Conservation (phyloP, 345 rosid species). For the Citrus australasica region DNA sequence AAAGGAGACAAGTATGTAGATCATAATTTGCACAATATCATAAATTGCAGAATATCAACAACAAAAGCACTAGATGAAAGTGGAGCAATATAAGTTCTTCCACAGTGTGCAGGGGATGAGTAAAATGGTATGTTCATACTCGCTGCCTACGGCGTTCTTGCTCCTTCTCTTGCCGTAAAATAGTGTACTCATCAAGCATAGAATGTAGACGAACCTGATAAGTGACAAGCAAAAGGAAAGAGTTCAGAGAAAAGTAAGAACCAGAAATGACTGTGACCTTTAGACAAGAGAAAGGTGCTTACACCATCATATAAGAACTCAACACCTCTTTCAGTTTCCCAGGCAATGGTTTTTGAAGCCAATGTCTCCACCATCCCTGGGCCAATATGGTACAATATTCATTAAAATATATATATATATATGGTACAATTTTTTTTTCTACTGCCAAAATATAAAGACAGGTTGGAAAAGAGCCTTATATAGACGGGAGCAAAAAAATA, state of each 20-base stretch:
- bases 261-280: neutral
- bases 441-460: neutral
- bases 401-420: no score
- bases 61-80: neutral
- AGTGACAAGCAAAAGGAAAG: neutral
- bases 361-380: slow-evolving; percentile 84
- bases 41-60: neutral
- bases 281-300: slow-evolving; percentile 26
- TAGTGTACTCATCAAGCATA: slow-evolving; percentile 82
- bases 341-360: slow-evolving; percentile 73
- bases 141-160: slow-evolving; percentile 86
- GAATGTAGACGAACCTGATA: slow-evolving; percentile 74
- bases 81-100: no score
- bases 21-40: neutral
- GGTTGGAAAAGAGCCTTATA: neutral
- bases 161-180: slow-evolving; percentile 85
- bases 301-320: slow-evolving; percentile 94
- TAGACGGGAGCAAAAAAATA: neutral
- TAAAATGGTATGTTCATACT: slow-evolving; percentile 33
- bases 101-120: neutral
- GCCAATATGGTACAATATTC: neutral
- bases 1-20: slow-evolving; percentile 10
- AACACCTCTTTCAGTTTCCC: slow-evolving; percentile 84
- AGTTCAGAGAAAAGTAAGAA: neutral
- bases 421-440: neutral